phyloP scores from a whole-genome alignment of 495 filamentous ascomycete species.

The Lindgomyces ingoldianus region DNA sequence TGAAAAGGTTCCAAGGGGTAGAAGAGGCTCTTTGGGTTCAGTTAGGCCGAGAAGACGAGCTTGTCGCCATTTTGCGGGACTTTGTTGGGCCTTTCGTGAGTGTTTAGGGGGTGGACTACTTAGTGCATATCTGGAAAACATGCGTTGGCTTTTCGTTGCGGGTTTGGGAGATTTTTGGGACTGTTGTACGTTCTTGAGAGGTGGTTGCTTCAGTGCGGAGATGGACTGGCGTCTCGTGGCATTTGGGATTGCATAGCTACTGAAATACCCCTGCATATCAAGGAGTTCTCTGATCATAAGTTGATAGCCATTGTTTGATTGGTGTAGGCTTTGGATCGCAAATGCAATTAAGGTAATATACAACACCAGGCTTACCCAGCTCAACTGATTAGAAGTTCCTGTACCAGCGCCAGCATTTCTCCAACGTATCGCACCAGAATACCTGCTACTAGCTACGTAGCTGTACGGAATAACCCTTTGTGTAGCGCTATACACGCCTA shows the following conservation, averaged over 20 bases:
- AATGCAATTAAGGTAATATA: too few species aligned
- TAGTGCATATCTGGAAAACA: neutral
- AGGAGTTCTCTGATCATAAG: neutral
- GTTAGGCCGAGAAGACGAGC: slow-evolving; percentile 75
- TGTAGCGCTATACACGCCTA: too few species aligned
- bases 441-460: too few species aligned
- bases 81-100: slow-evolving; percentile 47
- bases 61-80: slow-evolving; percentile 80
- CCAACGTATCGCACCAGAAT: too few species aligned
- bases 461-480: too few species aligned
- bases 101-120: neutral
- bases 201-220: too few species aligned
- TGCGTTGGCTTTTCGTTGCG: neutral
- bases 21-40: slow-evolving; percentile 78
- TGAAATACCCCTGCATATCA: neutral
- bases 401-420: too few species aligned
- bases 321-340: too few species aligned
- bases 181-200: too few species aligned
- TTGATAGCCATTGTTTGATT: neutral
- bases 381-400: too few species aligned
- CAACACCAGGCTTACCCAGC: too few species aligned
- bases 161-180: neutral
- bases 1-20: slow-evolving; percentile 66
- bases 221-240: neutral
- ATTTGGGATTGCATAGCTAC: neutral